Evolutionary conservation across 169 alveolate genomes (phyloP).

Genomic region (Cryptosporidium xiaoi): DNA sequence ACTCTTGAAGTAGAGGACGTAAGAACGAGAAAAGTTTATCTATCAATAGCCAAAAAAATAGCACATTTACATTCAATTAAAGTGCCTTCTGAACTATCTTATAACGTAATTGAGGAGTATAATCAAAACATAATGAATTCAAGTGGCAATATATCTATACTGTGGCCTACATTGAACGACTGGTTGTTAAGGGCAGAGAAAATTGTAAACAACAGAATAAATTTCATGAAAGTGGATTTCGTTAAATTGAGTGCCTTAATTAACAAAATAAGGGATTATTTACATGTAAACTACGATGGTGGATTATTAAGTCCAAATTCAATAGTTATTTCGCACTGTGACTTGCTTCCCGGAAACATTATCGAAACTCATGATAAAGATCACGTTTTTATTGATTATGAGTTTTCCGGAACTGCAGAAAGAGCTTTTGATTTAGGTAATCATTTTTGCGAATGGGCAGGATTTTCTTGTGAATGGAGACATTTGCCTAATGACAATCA

Average conservation of each 20-base stretch:
- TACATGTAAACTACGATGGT: neutral
- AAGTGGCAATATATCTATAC: neutral
- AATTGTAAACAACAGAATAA: neutral
- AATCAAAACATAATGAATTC: neutral
- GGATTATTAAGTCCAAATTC: slow-evolving; percentile 10
- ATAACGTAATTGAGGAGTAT: slow-evolving; percentile 8
- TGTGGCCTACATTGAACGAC: slow-evolving; percentile 51
- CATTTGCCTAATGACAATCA: slow-evolving; percentile 26
- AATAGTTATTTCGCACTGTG: slow-evolving; percentile 52
- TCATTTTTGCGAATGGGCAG: slow-evolving; percentile 73
- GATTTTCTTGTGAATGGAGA: slow-evolving; percentile 61
- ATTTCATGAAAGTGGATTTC: neutral
- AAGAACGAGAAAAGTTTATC: slow-evolving; percentile 22
- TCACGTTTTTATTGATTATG: slow-evolving; percentile 54
- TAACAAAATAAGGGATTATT: neutral
- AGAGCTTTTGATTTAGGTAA: slow-evolving; percentile 64
- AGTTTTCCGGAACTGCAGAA: slow-evolving; percentile 63
- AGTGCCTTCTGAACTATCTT: slow-evolving; percentile 9
- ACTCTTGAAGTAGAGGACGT: slow-evolving; percentile 63
- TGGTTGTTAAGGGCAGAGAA: slow-evolving; percentile 40
- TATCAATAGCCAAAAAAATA: slow-evolving; percentile 21
- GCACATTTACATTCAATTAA: slow-evolving; percentile 51
- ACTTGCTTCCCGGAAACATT: slow-evolving; percentile 70
- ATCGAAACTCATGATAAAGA: slow-evolving; percentile 6
- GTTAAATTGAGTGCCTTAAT: slow-evolving; percentile 10